Conservation (phyloP, 306 rosid genomes). For the Cercis canadensis region DNA sequence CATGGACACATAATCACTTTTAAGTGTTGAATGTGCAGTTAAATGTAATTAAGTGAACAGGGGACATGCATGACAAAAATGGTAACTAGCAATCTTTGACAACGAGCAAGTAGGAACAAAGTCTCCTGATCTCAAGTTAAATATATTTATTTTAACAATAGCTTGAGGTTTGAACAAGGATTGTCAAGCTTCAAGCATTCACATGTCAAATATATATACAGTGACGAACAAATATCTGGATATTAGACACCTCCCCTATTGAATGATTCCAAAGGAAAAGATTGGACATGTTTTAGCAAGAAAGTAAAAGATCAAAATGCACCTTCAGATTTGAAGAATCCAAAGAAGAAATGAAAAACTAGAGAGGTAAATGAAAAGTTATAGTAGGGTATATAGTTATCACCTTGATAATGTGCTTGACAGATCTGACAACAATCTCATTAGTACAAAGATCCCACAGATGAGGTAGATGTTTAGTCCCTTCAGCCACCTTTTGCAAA, state of each 20-base stretch:
- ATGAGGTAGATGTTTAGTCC: slow-evolving; percentile 94
- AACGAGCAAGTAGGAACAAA: not conserved
- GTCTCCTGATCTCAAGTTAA: not conserved
- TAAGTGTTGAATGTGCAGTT: not conserved
- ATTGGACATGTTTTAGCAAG: not conserved
- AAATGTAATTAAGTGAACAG: not conserved
- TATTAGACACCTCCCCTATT: not conserved
- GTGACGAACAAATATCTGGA: slow-evolving; percentile 9
- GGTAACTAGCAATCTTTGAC: slow-evolving; percentile 2
- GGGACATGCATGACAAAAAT: not conserved
- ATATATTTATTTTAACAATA: not conserved
- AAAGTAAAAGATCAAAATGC: slow-evolving; percentile 16
- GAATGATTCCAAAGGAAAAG: slow-evolving; percentile 8
- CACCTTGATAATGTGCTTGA: slow-evolving; percentile 96
- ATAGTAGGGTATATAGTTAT: slow-evolving; percentile 31
- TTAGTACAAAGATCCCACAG: slow-evolving; percentile 90
- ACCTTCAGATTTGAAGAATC: slow-evolving; percentile 7
- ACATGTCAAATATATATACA: slow-evolving; percentile 6
- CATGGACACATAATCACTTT: not conserved
- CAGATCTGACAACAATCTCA: slow-evolving; percentile 95
- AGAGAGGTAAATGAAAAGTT: slow-evolving; percentile 16
- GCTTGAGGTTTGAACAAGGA: not conserved
- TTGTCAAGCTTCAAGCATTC: slow-evolving; percentile 6
- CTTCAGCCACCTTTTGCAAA: slow-evolving; percentile 78
- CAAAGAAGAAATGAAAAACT: not conserved